Evolutionary conservation across 2,329 filamentous ascomycete genomes (phyloP).

Genomic region (Alternaria hordeiaustralica): DNA sequence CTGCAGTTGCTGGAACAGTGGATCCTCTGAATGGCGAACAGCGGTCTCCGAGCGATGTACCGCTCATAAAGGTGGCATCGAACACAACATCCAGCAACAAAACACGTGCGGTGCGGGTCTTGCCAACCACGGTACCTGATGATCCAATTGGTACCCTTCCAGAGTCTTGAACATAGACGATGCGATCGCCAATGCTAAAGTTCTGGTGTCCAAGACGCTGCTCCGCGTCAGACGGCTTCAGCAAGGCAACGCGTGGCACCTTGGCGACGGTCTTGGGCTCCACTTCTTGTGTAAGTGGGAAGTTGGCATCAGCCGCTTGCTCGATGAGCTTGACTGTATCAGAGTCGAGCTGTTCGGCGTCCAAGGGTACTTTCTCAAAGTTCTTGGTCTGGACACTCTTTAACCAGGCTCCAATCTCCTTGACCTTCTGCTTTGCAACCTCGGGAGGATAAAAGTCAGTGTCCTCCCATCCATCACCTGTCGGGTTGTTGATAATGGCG

Average conservation of each 20-base stretch:
- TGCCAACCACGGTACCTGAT: constrained; percentile 90
- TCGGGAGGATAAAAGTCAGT: constrained; percentile 83
- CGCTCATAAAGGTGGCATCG: constrained; percentile 95
- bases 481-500: constrained; percentile 82
- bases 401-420: constrained; percentile 92
- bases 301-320: constrained; percentile 68
- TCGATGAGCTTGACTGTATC: constrained; percentile 85
- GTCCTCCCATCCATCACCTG: constrained; percentile 82
- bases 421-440: constrained; percentile 78
- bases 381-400: constrained; percentile 90
- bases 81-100: constrained; percentile 90
- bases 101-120: constrained; percentile 84
- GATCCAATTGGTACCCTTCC: constrained; percentile 94
- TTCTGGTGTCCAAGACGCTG: constrained; percentile 84
- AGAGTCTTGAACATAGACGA: constrained; percentile 90
- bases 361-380: constrained; percentile 93
- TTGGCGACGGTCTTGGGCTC: constrained; percentile 75
- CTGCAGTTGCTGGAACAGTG: constrained; percentile 85
- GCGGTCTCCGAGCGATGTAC: constrained; percentile 86
- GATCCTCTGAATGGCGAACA: constrained; percentile 94
- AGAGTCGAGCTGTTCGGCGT: constrained; percentile 95
- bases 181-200: constrained; percentile 85
- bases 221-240: constrained; percentile 96
- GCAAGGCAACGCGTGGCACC: constrained; percentile 83
- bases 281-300: constrained; percentile 38